phyloP scores from a whole-genome alignment of 163 green algal species.

The Picocystis sp. region DNA sequence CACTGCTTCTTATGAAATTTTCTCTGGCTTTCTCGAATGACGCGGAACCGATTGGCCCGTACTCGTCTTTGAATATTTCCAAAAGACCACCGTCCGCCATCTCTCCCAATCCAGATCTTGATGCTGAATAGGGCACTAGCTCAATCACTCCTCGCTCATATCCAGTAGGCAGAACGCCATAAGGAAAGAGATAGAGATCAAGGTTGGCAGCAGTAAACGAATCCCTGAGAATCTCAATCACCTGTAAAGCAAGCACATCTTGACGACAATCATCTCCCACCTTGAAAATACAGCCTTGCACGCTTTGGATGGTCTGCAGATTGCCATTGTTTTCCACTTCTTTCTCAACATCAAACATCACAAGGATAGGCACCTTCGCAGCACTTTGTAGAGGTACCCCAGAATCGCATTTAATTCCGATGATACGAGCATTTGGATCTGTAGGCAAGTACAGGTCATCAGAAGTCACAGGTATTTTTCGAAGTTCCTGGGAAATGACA shows the following conservation, averaged over 20 bases:
- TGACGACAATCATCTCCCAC: conserved; percentile 89
- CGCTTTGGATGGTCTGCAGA: conserved; percentile 2
- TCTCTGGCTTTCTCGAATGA: conserved; percentile 65
- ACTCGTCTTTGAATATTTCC: conserved; percentile 82
- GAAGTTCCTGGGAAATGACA: conserved; percentile 29
- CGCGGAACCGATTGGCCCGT: conserved; percentile 48
- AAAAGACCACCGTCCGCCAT: conserved; percentile 70
- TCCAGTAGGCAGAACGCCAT: conserved; percentile 82
- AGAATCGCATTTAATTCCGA: conserved; percentile 44
- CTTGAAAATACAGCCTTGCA: conserved; percentile 90
- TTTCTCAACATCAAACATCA: conserved; percentile 61
- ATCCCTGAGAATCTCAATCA: conserved; percentile 18
- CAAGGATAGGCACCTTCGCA: conserved; percentile 70
- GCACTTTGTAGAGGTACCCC: conserved; percentile 14
- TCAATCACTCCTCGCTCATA: conserved; percentile 93
- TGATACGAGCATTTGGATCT: conserved; percentile 35
- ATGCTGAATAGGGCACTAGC: conserved; percentile 24
- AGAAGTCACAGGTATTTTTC: conserved; percentile 17
- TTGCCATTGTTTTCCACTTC: not conserved
- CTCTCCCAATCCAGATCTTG: conserved; percentile 50
- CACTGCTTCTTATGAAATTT: conserved; percentile 74
- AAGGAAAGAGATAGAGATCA: conserved; percentile 74
- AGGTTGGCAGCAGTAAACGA: conserved; percentile 54
- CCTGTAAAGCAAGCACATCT: conserved; percentile 81
- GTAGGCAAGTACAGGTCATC: conserved; percentile 82